These are phyloP conservation scores for Phaffomyces antillensis DNA, from an alignment of 805 yeast species.

Conservation along the genomic window DNA sequence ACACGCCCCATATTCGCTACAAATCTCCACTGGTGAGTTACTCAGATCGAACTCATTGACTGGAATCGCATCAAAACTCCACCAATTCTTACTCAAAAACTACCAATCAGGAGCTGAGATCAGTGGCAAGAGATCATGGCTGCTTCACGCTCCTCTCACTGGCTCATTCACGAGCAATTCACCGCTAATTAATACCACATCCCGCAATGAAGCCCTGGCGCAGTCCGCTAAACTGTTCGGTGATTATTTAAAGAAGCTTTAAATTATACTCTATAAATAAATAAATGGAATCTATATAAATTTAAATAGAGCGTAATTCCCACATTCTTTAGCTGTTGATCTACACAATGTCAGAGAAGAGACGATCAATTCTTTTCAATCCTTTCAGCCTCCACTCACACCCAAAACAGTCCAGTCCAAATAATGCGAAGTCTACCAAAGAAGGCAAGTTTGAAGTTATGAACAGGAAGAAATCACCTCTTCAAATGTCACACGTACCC, in stretches of 20 bases:
- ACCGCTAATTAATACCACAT: neutral
- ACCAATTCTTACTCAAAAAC: too few relatives aligned
- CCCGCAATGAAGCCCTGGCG: constrained; percentile 5
- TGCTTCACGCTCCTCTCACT: neutral
- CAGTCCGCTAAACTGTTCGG: neutral
- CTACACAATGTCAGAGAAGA: constrained; percentile 10
- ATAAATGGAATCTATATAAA: too few relatives aligned
- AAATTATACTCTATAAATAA: neutral
- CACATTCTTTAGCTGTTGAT: neutral
- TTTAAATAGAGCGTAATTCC: neutral
- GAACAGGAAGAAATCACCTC: constrained; percentile 21
- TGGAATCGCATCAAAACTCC: neutral
- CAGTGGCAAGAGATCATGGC: too few relatives aligned
- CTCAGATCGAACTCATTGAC: neutral
- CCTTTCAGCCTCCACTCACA: constrained; percentile 12
- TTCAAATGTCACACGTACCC: neutral
- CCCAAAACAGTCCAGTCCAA: too few relatives aligned
- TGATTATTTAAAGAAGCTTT: neutral
- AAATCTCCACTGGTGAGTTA: neutral
- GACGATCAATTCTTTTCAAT: constrained; percentile 19
- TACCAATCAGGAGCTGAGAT: too few relatives aligned
- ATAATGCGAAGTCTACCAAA: neutral
- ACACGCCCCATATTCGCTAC: neutral
- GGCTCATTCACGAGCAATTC: neutral
- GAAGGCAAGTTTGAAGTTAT: constrained; percentile 21